A percentile compares a stretch with the other conserved stretches of the same genome.
Evolutionary conservation across 768 basidiomycete genomes (phyloP).

Genomic region (Pisolithus tinctorius): DNA sequence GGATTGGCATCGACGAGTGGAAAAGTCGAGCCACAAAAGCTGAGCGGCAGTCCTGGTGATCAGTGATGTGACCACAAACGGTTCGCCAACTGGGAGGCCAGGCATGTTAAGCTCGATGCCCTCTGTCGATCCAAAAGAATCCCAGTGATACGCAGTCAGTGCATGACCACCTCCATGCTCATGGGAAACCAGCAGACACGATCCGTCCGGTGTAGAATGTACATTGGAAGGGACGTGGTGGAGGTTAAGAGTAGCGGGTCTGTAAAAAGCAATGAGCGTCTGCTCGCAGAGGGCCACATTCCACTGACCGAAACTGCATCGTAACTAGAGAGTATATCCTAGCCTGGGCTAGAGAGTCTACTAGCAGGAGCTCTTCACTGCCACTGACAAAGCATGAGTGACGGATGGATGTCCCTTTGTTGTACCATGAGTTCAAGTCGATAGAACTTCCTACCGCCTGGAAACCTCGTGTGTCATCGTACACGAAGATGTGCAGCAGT

Average conservation of each 20-base stretch:
- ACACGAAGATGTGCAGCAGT: conserved; percentile 36
- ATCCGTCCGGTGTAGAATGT: conserved; percentile 43
- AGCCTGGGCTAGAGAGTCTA: conserved; percentile 34
- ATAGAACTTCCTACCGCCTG: conserved; percentile 33
- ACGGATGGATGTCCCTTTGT: conserved; percentile 19
- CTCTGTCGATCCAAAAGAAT: conserved; percentile 41
- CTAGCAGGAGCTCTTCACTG: conserved; percentile 40
- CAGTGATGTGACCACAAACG: conserved; percentile 36
- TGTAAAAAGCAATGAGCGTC: conserved; percentile 11
- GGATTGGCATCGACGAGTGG: conserved; percentile 29
- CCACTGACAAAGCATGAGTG: conserved; percentile 37
- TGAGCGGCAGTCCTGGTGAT: conserved; percentile 34
- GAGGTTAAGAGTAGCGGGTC: conserved; percentile 37
- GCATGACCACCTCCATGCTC: conserved; percentile 6
- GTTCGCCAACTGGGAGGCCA: conserved; percentile 12
- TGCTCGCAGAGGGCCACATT: neutral
- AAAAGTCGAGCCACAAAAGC: conserved; percentile 33
- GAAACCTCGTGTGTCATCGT: conserved; percentile 38
- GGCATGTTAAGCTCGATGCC: conserved; percentile 33
- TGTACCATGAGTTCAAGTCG: conserved; percentile 39
- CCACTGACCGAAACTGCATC: conserved; percentile 40
- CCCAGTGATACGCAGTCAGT: conserved; percentile 43
- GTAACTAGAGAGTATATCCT: conserved; percentile 43
- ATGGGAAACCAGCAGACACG: conserved; percentile 35
- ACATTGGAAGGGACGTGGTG: conserved; percentile 23